Base-by-base conservation (phyloP, 78 protist species). In the Neovahlkampfia damariscottae region DNA sequence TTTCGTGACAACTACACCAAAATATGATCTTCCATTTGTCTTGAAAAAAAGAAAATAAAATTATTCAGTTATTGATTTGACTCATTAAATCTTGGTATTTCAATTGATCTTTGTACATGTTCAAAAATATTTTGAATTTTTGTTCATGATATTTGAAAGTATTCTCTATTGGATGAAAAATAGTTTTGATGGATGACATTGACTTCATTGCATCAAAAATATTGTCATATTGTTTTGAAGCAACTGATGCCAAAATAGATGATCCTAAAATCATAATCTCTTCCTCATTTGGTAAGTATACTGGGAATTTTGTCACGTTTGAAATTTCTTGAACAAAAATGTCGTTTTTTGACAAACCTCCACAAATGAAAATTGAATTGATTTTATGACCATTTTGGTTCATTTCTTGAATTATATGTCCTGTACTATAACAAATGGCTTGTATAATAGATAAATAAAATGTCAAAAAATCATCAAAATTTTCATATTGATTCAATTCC, bases 191-290 rank as follows among this genome's bases (percentile, higher is more conserved):
- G 0, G 76, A 2, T 0, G 69, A 34, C 70, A 41, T 32, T 36
- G 69, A 35, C 40, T 2, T 31, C 82, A 28, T 5, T 7, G 83
- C 83, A 4, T 2, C 70, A 8, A 2, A 27, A n/a, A 80, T n/a
- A 3, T 32, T 10, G 38, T 72, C 67, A 40, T 66, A 77, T 7
- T 8, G 34, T 3, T 67, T 40, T 0, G 41, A 36, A 0, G 82
- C 79, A 2, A 1, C 2, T 8, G 85, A 58, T 2, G 38, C 85
- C 29, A 80, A 58, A 27, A 82, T 34, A 6, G 81, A 79, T 4
- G 77, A 32, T n/a, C 86, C 86, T 5, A 80, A 31, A 1, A 82
- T 67, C 76, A 82, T 41, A 30, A 79, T 28, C 58, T 67, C 80
- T 6, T 31, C 62, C 6, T 41, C 41, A 5, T 0, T 28, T 10